Base-by-base conservation (phyloP, 2,329 filamentous ascomycete genomes). In the Claviceps purpurea region DNA sequence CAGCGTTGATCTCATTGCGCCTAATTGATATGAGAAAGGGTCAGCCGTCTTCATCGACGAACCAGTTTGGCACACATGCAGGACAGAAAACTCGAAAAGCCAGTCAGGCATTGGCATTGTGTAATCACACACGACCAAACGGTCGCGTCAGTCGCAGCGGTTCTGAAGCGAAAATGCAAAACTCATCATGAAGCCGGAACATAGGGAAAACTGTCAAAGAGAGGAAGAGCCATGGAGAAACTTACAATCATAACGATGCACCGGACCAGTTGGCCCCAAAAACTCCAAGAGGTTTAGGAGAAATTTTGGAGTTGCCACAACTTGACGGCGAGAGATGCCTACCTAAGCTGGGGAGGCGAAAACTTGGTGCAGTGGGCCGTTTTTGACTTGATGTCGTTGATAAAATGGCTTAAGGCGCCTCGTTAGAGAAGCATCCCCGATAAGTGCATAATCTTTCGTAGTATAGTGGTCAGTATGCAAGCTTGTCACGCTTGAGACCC, bases 101-200 rank as follows among this genome's bases (percentile, higher is more conserved):
- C 38, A 50, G 54, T 71, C 69, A 72, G 69, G 60, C 39, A 60
- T 62, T 64, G 62, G 70, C 68, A 66, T 62, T 59, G 63, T 70
- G 52, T 66, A 64, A 69, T 73, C 71, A 71, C 57, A 44, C 68
- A 67, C 69, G 68, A 67, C 59, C 65, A 65, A 61, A 66, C 65
- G 43, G 43, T 68, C 65, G 68, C 64, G 67, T 73, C 69, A 72
- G 70, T 70, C 70, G 71, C 71, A 73, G 71, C 71, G 71, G 71
- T 73, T 73, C 71, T 73, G 68, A 71, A 70, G 68, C 68, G 67
- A 69, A 55, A 59, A 64, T 68, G 67, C 67, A 60, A 60, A 64
- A 51, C 60, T 72, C 69, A 73, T 73, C 70, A 73, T 67, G 54
- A 54, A 60, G 52, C 46, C 49, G 50, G 41, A 10, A 11, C 26